Conservation (phyloP, 2,329 filamentous ascomycete genomes). For the Periconia sp. region DNA sequence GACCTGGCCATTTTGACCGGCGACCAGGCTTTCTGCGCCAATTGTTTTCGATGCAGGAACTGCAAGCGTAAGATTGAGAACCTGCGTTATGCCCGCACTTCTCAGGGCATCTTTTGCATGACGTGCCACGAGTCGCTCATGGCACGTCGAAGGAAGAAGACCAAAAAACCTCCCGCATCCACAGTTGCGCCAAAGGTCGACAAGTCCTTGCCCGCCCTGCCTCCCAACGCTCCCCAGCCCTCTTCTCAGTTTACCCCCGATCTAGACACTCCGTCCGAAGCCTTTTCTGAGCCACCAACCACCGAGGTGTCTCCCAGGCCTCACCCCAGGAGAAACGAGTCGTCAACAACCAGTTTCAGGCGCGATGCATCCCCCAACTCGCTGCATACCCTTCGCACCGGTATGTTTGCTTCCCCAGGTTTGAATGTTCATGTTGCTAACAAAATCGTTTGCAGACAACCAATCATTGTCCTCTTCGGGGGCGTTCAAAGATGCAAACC, state of each 20-base stretch:
- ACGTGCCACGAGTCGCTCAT: conserved; percentile 96
- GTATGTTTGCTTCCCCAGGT: conserved; percentile 19
- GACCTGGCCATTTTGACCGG: conserved; percentile 96
- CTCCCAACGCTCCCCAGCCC: conserved; percentile 69
- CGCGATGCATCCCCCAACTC: conserved; percentile 41
- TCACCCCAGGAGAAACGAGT: conserved; percentile 38
- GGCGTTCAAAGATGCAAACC: conserved; percentile 76
- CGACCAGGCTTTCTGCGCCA: conserved; percentile 96
- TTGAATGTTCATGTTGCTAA: conserved; percentile 8
- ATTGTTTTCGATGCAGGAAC: conserved; percentile 95
- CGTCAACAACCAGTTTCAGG: conserved; percentile 38
- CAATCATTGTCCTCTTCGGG: conserved; percentile 70
- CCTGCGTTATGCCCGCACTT: conserved; percentile 92
- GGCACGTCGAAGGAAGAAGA: conserved; percentile 86
- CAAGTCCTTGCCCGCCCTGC: conserved; percentile 89
- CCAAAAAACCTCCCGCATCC: conserved; percentile 55
- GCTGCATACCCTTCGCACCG: conserved; percentile 34
- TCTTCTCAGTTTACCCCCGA: conserved; percentile 62
- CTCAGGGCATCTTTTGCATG: conserved; percentile 99
- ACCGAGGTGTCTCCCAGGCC: conserved; percentile 66
- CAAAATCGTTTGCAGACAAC: conserved; percentile 50
- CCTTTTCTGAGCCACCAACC: conserved; percentile 64
- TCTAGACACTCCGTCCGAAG: conserved; percentile 59
- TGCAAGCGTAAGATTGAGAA: conserved; percentile 99
- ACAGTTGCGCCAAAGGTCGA: conserved; percentile 67